These are phyloP conservation scores for Pichia norvegensis DNA, from an alignment of 1,139 yeast species.

Conservation along the genomic window DNA sequence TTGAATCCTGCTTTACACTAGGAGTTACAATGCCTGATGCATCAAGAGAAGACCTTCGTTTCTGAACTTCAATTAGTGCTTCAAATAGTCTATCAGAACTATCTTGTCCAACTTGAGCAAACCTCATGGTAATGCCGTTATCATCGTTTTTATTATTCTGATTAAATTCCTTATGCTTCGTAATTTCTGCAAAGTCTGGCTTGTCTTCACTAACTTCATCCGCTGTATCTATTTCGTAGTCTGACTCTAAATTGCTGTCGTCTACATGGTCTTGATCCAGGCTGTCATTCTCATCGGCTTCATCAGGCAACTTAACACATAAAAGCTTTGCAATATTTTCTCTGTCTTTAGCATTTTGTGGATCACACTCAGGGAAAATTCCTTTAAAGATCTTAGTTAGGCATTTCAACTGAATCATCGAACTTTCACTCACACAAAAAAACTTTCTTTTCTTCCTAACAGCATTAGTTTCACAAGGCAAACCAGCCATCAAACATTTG, in stretches of 20 bases:
- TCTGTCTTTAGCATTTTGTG: conserved; percentile 29
- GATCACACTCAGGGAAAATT: conserved; percentile 32
- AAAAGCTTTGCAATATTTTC: conserved; percentile 27
- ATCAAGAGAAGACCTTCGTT: conserved; percentile 21
- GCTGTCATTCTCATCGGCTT: not conserved
- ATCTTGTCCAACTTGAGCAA: conserved; percentile 9
- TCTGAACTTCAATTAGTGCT: conserved; percentile 27
- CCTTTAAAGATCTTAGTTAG: conserved; percentile 28
- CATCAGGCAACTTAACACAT: conserved; percentile 28
- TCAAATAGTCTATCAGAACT: conserved; percentile 30
- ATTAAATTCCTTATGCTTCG: not conserved
- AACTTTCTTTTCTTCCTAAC: conserved; percentile 28
- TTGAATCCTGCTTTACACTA: not conserved
- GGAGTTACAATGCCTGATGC: not conserved
- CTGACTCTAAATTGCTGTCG: not conserved
- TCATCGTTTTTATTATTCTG: conserved; percentile 4
- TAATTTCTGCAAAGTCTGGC: not conserved
- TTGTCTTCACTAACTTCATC: not conserved
- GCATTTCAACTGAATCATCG: conserved; percentile 29
- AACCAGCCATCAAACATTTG: conserved; percentile 26
- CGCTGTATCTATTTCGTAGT: not conserved
- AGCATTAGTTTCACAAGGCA: conserved; percentile 30
- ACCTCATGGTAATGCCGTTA: not conserved
- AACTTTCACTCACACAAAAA: conserved; percentile 24
- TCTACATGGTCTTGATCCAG: not conserved